Conservation (phyloP, 441 rosid species). For the Pelargonium citronellum region DNA sequence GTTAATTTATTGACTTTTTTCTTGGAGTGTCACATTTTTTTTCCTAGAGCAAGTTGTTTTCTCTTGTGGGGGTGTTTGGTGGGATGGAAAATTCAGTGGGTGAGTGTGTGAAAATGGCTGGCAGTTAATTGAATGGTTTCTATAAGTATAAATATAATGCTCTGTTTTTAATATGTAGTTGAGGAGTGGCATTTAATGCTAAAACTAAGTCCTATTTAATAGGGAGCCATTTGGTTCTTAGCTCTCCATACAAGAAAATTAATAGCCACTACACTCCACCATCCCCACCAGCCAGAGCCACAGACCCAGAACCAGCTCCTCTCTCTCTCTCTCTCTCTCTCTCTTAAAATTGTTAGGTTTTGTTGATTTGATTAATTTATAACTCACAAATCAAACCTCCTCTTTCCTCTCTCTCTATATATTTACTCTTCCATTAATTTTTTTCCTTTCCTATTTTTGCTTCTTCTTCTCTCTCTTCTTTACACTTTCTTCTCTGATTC, state of each 20-base stretch:
- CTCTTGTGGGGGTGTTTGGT: constrained; percentile 1
- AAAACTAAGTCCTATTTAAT: neutral
- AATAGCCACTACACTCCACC: neutral
- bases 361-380: no score
- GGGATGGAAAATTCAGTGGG: neutral
- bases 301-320: no score
- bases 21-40: neutral
- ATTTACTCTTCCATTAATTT: neutral
- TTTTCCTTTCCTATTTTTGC: neutral
- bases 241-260: neutral
- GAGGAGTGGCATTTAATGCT: neutral
- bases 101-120: neutral
- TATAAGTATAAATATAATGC: neutral
- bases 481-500: neutral
- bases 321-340: no score
- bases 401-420: neutral
- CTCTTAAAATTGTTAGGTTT: no score
- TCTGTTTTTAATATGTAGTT: neutral
- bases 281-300: no score
- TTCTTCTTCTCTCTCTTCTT: neutral
- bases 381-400: neutral
- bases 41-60: neutral
- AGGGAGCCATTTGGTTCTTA: neutral
- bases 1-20: neutral
- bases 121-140: neutral